Percentiles rank a stretch among this genome's conserved stretches.
phyloP scores from a whole-genome alignment of 495 filamentous ascomycete genomes.

The Melanomma pulvis-pyrius region DNA sequence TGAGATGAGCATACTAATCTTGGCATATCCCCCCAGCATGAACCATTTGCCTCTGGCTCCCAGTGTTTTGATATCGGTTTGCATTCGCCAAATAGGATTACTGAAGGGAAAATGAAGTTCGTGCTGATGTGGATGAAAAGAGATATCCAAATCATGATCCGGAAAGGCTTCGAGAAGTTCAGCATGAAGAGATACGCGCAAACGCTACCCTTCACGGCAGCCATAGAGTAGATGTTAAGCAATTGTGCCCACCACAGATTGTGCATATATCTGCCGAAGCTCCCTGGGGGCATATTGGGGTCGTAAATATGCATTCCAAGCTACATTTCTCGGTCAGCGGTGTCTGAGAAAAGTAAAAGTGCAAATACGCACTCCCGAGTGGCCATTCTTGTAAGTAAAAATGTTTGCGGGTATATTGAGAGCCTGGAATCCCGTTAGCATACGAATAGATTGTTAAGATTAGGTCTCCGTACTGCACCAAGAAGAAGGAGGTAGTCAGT shows the following conservation, averaged over 20 bases:
- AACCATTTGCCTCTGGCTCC: neutral
- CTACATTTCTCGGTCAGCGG: neutral
- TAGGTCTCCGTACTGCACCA: slow-evolving; percentile 1
- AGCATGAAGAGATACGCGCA: slow-evolving; percentile 14
- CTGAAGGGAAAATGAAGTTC: slow-evolving; percentile 15
- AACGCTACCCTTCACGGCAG: slow-evolving; percentile 6
- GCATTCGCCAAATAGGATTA: slow-evolving; percentile 21
- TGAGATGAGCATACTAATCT: neutral
- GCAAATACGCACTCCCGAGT: neutral
- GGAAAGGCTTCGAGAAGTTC: slow-evolving; percentile 14
- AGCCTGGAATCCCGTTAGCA: neutral
- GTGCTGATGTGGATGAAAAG: neutral
- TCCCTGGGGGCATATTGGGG: neutral
- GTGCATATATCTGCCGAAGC: neutral
- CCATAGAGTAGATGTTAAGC: slow-evolving; percentile 16
- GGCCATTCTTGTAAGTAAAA: neutral
- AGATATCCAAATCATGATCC: slow-evolving; percentile 11
- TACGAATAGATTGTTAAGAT: neutral
- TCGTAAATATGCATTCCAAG: slow-evolving; percentile 5
- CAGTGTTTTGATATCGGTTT: slow-evolving; percentile 17
- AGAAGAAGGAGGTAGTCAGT: slow-evolving; percentile 16
- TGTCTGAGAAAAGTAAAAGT: neutral
- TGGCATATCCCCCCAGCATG: neutral
- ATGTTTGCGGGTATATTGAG: neutral
- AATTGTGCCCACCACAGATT: slow-evolving; percentile 5